phyloP scores from a whole-genome alignment of 805 yeast genomes.

The Cyberlindnera veronae region DNA sequence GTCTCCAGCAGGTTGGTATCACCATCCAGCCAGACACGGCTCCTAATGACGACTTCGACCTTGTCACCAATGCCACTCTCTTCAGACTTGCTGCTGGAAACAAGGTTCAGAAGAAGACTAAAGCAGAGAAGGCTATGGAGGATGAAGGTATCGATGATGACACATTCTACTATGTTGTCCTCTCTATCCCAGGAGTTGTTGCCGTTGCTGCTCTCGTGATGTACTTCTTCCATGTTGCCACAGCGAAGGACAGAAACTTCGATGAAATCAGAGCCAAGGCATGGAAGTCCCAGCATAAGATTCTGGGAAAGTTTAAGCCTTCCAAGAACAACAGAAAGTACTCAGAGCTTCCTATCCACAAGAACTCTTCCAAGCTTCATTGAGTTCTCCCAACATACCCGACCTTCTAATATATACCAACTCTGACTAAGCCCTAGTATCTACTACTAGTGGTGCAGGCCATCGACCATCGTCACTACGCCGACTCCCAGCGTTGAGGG shows the following conservation, averaged over 20 bases:
- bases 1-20: slow-evolving; percentile 53
- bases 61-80: slow-evolving; percentile 48
- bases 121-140: slow-evolving; percentile 40
- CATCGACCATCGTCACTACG: too few relatives aligned
- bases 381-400: slow-evolving; percentile 2
- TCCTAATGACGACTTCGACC: slow-evolving; percentile 62
- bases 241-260: slow-evolving; percentile 53
- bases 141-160: slow-evolving; percentile 44
- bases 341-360: slow-evolving; percentile 37
- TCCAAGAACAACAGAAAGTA: slow-evolving; percentile 36
- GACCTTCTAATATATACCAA: too few relatives aligned
- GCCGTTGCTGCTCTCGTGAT: slow-evolving; percentile 54
- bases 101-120: slow-evolving; percentile 38
- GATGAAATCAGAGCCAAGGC: slow-evolving; percentile 38
- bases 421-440: too few relatives aligned
- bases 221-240: slow-evolving; percentile 60
- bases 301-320: slow-evolving; percentile 37
- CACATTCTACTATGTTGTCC: slow-evolving; percentile 58
- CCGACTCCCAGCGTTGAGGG: too few relatives aligned
- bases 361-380: slow-evolving; percentile 7
- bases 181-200: slow-evolving; percentile 67
- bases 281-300: slow-evolving; percentile 34
- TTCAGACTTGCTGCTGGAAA: slow-evolving; percentile 40
- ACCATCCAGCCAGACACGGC: slow-evolving; percentile 72
- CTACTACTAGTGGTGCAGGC: too few relatives aligned